Percentiles rank a stretch among this genome's conserved stretches.
These are phyloP conservation scores for Blastocystis sp. DNA, from an alignment of 352 stramenopile species.

Conservation along the genomic window DNA sequence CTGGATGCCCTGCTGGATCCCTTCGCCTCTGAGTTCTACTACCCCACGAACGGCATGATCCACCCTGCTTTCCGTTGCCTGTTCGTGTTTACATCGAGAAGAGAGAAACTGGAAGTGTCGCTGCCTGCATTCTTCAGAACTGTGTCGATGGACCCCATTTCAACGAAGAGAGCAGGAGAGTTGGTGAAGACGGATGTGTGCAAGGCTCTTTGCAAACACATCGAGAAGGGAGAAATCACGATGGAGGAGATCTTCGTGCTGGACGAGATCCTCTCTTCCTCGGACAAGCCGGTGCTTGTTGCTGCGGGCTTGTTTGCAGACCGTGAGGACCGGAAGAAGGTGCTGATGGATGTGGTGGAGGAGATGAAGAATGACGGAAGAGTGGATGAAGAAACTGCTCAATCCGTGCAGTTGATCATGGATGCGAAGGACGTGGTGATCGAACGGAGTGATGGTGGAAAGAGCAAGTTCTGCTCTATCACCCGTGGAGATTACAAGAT, in stretches of 20 bases:
- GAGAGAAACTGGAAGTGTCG: neutral
- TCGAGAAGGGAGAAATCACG: constrained; percentile 5
- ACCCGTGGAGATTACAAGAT: neutral
- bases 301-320: neutral
- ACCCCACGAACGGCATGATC: neutral
- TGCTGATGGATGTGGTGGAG: neutral
- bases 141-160: neutral
- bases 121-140: constrained; percentile 12
- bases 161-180: neutral
- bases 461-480: neutral
- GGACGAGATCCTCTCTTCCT: neutral
- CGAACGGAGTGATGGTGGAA: neutral
- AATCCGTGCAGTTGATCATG: neutral
- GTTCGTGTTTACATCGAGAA: constrained; percentile 41
- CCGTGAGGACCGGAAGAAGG: neutral
- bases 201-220: neutral
- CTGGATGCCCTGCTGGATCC: constrained; percentile 50
- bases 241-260: neutral
- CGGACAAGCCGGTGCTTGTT: neutral
- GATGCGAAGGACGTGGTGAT: neutral
- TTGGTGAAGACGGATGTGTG: neutral
- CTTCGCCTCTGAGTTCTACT: neutral
- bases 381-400: neutral
- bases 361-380: neutral
- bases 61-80: constrained; percentile 43